phyloP scores from a whole-genome alignment of 2,329 filamentous ascomycete genomes.

The Pyrenochaeta sp. region DNA sequence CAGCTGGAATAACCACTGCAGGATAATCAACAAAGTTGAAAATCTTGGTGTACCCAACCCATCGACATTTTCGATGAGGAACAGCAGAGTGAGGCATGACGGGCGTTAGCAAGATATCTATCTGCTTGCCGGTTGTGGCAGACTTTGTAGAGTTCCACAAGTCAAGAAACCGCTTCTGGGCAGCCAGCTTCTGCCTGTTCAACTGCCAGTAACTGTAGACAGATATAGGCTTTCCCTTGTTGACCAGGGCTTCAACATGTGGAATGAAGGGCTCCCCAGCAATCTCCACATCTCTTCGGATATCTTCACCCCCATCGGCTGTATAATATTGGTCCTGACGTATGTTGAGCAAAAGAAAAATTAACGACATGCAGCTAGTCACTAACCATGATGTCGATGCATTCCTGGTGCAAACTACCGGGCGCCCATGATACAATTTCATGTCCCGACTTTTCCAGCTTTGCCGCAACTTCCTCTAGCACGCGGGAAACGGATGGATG shows the following conservation, averaged over 20 bases:
- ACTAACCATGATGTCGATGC: slow-evolving; percentile 62
- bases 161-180: slow-evolving; percentile 65
- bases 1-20: slow-evolving; percentile 64
- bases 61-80: slow-evolving; percentile 54
- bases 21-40: slow-evolving; percentile 71
- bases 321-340: slow-evolving; percentile 66
- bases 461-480: slow-evolving; percentile 47
- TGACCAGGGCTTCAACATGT: slow-evolving; percentile 63
- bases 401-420: slow-evolving; percentile 60
- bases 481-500: slow-evolving; percentile 63
- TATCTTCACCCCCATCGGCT: slow-evolving; percentile 69
- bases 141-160: slow-evolving; percentile 63
- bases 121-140: slow-evolving; percentile 52
- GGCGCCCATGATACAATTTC: slow-evolving; percentile 62
- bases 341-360: slow-evolving; percentile 1
- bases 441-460: slow-evolving; percentile 59
- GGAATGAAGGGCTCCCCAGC: slow-evolving; percentile 63
- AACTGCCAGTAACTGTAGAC: slow-evolving; percentile 74
- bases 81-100: slow-evolving; percentile 68
- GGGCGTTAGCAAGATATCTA: slow-evolving; percentile 66
- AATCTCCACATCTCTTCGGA: slow-evolving; percentile 60
- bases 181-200: slow-evolving; percentile 63
- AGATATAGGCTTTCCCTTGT: slow-evolving; percentile 59
- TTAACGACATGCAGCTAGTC: not conserved
- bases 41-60: slow-evolving; percentile 67